Conservation (phyloP, 208 protist genomes). For the Leishmania tropica region DNA sequence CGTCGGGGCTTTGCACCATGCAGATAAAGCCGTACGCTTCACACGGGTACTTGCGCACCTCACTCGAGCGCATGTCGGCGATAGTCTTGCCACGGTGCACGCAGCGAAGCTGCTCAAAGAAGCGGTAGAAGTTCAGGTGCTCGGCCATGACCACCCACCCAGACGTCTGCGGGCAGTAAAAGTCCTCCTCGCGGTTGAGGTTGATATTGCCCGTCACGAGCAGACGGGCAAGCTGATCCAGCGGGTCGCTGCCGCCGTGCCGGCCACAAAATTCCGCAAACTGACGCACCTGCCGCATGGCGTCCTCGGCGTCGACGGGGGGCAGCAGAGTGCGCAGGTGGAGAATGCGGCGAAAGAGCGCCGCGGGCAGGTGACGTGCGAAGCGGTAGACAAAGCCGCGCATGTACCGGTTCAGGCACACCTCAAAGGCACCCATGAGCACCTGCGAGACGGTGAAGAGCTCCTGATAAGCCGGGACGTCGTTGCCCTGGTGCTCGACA, state of each 20-base stretch:
- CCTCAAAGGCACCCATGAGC: slow-evolving; percentile 90
- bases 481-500: slow-evolving; percentile 94
- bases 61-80: slow-evolving; percentile 97
- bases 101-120: slow-evolving; percentile 98
- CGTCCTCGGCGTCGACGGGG: slow-evolving; percentile 26
- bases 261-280: slow-evolving; percentile 55
- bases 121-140: slow-evolving; percentile 99
- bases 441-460: slow-evolving; percentile 96
- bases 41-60: slow-evolving; percentile 98
- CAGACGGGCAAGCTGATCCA: slow-evolving; percentile 65
- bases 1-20: slow-evolving; percentile 99
- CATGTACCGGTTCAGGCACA: slow-evolving; percentile 80
- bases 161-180: slow-evolving; percentile 88
- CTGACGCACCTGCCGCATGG: slow-evolving; percentile 63
- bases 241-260: slow-evolving; percentile 40
- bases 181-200: slow-evolving; percentile 87
- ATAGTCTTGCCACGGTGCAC: slow-evolving; percentile 99
- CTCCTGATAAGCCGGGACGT: slow-evolving; percentile 96
- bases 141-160: slow-evolving; percentile 99
- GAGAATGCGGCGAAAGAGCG: slow-evolving; percentile 62
- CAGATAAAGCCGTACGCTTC: slow-evolving; percentile 99
- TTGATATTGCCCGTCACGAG: slow-evolving; percentile 87
- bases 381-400: slow-evolving; percentile 54
- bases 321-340: slow-evolving; percentile 22
- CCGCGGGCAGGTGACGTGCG: slow-evolving; percentile 48